A percentile compares a stretch with the other conserved stretches of the same genome.
Evolutionary conservation across 2,329 filamentous ascomycete species (phyloP).

Genomic region (Fusarium pseudograminearum): DNA sequence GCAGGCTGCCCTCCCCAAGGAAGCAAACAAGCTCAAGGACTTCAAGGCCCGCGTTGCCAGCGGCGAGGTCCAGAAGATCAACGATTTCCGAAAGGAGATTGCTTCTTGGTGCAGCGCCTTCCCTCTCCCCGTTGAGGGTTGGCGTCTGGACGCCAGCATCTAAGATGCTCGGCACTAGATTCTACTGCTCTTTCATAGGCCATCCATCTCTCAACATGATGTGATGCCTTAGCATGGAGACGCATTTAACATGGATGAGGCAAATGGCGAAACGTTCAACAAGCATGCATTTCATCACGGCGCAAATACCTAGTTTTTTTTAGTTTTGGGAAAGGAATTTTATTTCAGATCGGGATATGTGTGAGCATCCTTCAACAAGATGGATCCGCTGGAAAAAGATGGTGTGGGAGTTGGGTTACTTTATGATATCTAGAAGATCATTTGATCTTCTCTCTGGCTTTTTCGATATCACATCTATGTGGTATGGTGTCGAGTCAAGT

Average conservation of each 20-base stretch:
- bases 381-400: constrained; percentile 39
- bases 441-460: constrained; percentile 32
- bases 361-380: constrained; percentile 47
- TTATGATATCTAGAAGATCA: constrained; percentile 35
- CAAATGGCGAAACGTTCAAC: constrained; percentile 51
- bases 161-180: constrained; percentile 52
- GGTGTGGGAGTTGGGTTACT: constrained; percentile 47
- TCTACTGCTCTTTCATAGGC: constrained; percentile 11
- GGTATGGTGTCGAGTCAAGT: constrained; percentile 2
- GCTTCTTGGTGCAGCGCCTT: constrained; percentile 86
- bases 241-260: constrained; percentile 51
- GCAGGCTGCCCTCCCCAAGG: constrained; percentile 88
- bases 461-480: neutral
- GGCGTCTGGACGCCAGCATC: constrained; percentile 71
- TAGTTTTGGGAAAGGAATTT: constrained; percentile 25
- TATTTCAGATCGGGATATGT: constrained; percentile 43
- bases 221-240: constrained; percentile 34
- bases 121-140: constrained; percentile 88
- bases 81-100: constrained; percentile 89
- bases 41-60: constrained; percentile 92
- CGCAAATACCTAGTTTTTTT: constrained; percentile 46
- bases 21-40: constrained; percentile 99
- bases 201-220: constrained; percentile 26
- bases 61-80: constrained; percentile 84
- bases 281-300: constrained; percentile 51